Evolutionary conservation across 805 yeast species (phyloP), one percentile per base, ranked within the genome.

Genomic region (Ogataea trehaloabstinens): DNA sequence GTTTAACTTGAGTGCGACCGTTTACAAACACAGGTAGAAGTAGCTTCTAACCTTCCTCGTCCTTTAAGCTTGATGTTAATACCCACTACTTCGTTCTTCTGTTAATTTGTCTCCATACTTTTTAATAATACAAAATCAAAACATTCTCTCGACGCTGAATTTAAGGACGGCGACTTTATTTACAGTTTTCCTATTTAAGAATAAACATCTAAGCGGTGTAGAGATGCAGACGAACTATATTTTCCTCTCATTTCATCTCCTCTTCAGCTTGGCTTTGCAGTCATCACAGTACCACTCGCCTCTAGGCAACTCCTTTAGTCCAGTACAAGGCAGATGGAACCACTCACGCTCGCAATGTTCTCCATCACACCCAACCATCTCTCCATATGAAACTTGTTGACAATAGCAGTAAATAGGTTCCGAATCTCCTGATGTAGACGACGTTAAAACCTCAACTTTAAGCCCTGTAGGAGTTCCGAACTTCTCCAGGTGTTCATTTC

Each of bases 351-450:
- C 81, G 67, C 98, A 91, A 42, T 82, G 79, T 24, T 86, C 90
- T 10, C 96, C 97, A 56, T 93, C 99, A 66, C 99, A 93, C 2
- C 95, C 99, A 44, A 93, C 97, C 99, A 93, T 93, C 56, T 93
- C 98, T 15, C 99, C 99, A 58, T 85, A 93, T 4, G 97, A 91
- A 0, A 90, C 95, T 60, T 90, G 96, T 60, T 89, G 87, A 66
- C 99, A 93, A 66, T 91, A 90, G 63, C 99, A 93, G 60, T 91
- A 91, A 2, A 89, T 77, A 1, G 95, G 95, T 55, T 90, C 97
- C 17, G 49, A 40, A 6, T 58, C 60, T 35, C 40, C 41, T 7
- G 46, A 21, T 5, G 31, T 35, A 16, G 46, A 17, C 10, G 49
- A 10, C 11, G 46, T 28, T 8, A 29, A 31, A 4, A 43, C 18